Evolutionary conservation across 371 early-diverging fungal species (phyloP).

Genomic region (Mortierella sp.): DNA sequence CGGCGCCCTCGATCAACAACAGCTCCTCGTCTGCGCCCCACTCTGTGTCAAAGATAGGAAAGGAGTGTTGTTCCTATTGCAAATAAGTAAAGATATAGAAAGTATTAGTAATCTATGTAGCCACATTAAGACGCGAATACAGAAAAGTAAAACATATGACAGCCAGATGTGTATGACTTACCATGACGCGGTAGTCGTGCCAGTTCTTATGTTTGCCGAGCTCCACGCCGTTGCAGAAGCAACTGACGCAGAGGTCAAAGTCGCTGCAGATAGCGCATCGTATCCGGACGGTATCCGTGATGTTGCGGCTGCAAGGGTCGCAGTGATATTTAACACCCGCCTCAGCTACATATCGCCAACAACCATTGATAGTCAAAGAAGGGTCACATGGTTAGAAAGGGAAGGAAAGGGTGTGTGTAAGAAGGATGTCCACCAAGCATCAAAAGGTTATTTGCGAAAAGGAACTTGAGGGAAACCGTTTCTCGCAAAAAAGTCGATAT

Average conservation of each 20-base stretch:
- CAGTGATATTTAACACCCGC: conserved; percentile 82
- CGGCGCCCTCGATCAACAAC: conserved; percentile 92
- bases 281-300: conserved; percentile 91
- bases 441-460: not conserved
- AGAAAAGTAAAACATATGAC: not conserved
- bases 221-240: conserved; percentile 92
- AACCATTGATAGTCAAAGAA: not conserved
- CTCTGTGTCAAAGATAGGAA: conserved; percentile 86
- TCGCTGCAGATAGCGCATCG: conserved; percentile 94
- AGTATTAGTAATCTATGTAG: not conserved
- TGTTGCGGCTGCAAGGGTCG: conserved; percentile 92
- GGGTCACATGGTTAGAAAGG: conserved; percentile 31
- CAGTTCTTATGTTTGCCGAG: conserved; percentile 85
- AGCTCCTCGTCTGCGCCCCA: conserved; percentile 99
- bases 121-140: not conserved
- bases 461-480: conserved; percentile 25
- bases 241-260: conserved; percentile 96
- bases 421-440: not conserved
- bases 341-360: conserved; percentile 26
- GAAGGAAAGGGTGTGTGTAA: not conserved
- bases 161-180: conserved; percentile 25
- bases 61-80: conserved; percentile 82
- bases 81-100: not conserved
- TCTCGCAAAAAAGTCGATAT: not conserved
- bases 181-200: conserved; percentile 92